Base-by-base conservation (phyloP, 192 early-diverging fungal genomes). In the Obelidium mucronatum region DNA sequence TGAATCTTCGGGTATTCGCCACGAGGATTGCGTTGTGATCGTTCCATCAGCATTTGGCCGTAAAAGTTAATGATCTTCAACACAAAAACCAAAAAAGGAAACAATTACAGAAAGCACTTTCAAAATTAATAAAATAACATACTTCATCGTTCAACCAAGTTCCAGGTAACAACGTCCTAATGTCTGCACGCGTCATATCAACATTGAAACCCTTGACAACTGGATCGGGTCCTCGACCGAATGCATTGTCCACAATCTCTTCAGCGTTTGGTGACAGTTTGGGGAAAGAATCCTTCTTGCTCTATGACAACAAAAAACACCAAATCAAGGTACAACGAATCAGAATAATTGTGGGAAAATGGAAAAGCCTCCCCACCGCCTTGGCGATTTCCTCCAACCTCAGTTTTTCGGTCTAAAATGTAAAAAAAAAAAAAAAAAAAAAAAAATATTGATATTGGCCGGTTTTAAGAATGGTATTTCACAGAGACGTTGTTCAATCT, bases 91-190 rank as follows among this genome's bases (percentile, higher is more conserved):
- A n/a, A n/a, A n/a, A n/a, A n/a, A n/a, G n/a, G n/a, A n/a, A n/a
- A n/a, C n/a, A n/a, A n/a, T 52, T 26, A 33, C 39, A 60, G 31
- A 8, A 54, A n/a, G n/a, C 19, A 28, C 0, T 53, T 2, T 17
- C 33, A n/a, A n/a, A 13, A 3, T 4, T 59, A 11, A 42, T 1
- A 48, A 22, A 40, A 40, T 33, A 61, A 17, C 75, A 17, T 39
- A 95, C 96, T 75, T 97, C 95, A 79, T 98, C 97, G 79, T 98
- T 97, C 6, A 98, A 85, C 97, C 97, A 98, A 24, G 83, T 75
- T 28, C 92, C 88, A 40, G 86, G 86, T 17, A 78, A 58, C 59
- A 98, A 79, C 22, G 95, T 97, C 22, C 75, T 67, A 17, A 98
- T 82, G 55, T 97, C 95, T 30, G 73, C 78, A 5, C 80, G 81